Percentiles rank a stretch among this genome's conserved stretches.
Conservation (phyloP, 2,329 filamentous ascomycete species). For the Camillea tinctor region DNA sequence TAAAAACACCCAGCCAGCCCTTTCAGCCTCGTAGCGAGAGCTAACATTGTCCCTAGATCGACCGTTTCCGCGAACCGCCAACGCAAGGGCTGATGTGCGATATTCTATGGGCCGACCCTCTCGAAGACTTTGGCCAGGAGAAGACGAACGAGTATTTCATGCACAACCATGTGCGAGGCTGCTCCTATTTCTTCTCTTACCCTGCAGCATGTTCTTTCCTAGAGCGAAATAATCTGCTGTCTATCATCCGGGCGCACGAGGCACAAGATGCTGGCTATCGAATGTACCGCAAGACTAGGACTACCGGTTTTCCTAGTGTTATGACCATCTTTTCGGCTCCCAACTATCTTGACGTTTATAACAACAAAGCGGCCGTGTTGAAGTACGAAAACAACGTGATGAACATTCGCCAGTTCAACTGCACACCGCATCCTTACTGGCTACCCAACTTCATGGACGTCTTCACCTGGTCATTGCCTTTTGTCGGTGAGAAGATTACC, state of each 20-base stretch:
- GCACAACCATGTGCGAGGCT: conserved; percentile 97
- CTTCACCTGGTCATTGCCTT: conserved; percentile 99
- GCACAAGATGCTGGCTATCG: conserved; percentile 97
- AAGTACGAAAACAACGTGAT: conserved; percentile 99
- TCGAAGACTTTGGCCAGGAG: conserved; percentile 98
- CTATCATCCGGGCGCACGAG: conserved; percentile 95
- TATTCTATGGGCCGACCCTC: conserved; percentile 95
- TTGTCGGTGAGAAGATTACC: conserved; percentile 98
- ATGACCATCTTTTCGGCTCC: conserved; percentile 99
- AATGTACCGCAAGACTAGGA: conserved; percentile 98
- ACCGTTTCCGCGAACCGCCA: conserved; percentile 95
- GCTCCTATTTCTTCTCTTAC: conserved; percentile 99
- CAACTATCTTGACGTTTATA: conserved; percentile 98
- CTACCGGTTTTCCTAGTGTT: conserved; percentile 96
- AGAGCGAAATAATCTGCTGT: conserved; percentile 98
- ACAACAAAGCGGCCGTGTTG: conserved; percentile 98
- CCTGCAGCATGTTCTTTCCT: conserved; percentile 95
- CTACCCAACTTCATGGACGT: conserved; percentile 99
- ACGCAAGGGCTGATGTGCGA: conserved; percentile 99
- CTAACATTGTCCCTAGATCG: conserved; percentile 61
- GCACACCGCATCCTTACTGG: conserved; percentile 99
- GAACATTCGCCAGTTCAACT: conserved; percentile 99
- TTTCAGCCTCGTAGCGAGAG: neutral
- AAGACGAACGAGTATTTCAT: conserved; percentile 97
- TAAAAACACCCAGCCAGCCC: neutral